A percentile compares a stretch with the other conserved stretches of the same genome.
phyloP scores from a whole-genome alignment of 306 rosid genomes.

The Alnus glutinosa region DNA sequence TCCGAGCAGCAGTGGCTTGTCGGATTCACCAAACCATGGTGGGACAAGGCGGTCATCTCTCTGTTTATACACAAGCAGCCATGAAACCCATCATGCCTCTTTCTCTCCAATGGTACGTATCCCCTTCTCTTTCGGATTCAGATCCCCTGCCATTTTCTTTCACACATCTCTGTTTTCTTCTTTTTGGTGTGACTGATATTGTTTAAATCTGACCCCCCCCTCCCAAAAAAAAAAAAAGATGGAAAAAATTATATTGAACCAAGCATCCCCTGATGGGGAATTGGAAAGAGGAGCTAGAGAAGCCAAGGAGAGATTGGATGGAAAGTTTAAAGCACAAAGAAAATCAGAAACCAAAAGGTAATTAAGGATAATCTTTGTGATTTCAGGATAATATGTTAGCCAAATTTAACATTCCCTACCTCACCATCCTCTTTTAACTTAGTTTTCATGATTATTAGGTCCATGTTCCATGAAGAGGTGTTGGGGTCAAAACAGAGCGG shows the following conservation, averaged over 20 bases:
- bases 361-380: not conserved
- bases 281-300: slow-evolving; percentile 63
- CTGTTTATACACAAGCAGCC: slow-evolving; percentile 63
- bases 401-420: not conserved
- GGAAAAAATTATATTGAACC: slow-evolving; percentile 38
- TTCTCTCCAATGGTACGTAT: slow-evolving; percentile 46
- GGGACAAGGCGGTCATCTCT: slow-evolving; percentile 59
- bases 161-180: not conserved
- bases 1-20: slow-evolving; percentile 37
- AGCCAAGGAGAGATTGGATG: slow-evolving; percentile 76
- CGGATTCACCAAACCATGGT: slow-evolving; percentile 40
- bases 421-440: not conserved
- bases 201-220: not conserved
- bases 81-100: slow-evolving; percentile 46
- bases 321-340: slow-evolving; percentile 50
- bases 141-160: too few relatives aligned
- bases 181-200: not conserved
- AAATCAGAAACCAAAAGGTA: slow-evolving; percentile 47
- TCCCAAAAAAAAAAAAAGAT: not conserved
- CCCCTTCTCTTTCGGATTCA: not conserved
- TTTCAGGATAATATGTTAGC: not conserved
- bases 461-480: slow-evolving; percentile 23
- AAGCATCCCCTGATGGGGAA: slow-evolving; percentile 42
- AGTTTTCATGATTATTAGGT: not conserved
- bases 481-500: slow-evolving; percentile 37